phyloP scores from a whole-genome alignment of 2,329 filamentous ascomycete species.

The Passalora sequoiae region DNA sequence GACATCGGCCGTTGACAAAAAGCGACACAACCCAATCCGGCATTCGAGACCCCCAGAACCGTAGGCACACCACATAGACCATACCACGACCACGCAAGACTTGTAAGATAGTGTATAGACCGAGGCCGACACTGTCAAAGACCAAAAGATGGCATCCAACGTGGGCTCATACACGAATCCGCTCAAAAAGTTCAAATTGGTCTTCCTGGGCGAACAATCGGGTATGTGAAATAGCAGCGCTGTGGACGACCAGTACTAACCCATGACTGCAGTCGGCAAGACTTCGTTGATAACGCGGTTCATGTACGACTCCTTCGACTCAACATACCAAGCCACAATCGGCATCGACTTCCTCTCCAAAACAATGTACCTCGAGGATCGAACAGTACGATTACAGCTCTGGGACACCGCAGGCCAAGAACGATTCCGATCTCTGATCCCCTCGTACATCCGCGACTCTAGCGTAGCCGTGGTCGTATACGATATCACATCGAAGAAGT shows the following conservation, averaged over 20 bases:
- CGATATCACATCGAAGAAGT: conserved; percentile 82
- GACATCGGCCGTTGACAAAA: neutral
- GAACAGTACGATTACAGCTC: conserved; percentile 91
- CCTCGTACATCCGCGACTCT: conserved; percentile 96
- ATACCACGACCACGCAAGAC: neutral
- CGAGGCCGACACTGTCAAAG: neutral
- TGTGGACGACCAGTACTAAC: conserved; percentile 8
- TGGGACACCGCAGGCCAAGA: conserved; percentile 99
- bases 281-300: conserved; percentile 97
- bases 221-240: conserved; percentile 69
- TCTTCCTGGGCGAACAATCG: conserved; percentile 97
- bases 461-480: conserved; percentile 98
- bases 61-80: neutral
- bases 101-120: neutral
- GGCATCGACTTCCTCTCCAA: conserved; percentile 99
- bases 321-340: conserved; percentile 98
- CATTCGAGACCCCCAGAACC: neutral
- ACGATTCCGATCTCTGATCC: conserved; percentile 92
- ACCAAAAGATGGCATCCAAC: conserved; percentile 62
- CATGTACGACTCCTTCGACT: conserved; percentile 99
- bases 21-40: conserved; percentile 11
- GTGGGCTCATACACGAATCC: conserved; percentile 95
- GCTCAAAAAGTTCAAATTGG: conserved; percentile 99
- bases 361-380: conserved; percentile 99
- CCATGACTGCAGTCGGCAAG: conserved; percentile 70